Conservation (phyloP, 352 stramenopile species). For the Globisporangium rhizosaccharum region DNA sequence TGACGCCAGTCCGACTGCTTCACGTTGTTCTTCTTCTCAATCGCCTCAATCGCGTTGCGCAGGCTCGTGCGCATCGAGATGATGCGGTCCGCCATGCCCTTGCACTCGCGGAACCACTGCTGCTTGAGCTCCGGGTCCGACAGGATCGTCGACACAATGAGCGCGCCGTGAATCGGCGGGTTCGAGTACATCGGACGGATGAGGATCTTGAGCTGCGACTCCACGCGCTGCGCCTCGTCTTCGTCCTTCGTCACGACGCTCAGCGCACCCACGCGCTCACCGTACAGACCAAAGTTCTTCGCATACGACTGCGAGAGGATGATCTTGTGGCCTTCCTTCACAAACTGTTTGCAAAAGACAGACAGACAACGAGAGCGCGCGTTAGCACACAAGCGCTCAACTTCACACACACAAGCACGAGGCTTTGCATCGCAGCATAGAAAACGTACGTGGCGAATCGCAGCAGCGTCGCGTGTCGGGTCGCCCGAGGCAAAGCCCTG, state of each 20-base stretch:
- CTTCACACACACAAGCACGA: not conserved
- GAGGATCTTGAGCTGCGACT: constrained; percentile 98
- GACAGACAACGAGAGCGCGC: not conserved
- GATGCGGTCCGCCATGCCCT: constrained; percentile 95
- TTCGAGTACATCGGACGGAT: constrained; percentile 99
- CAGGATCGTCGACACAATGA: constrained; percentile 97
- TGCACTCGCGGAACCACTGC: constrained; percentile 95
- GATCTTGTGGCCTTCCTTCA: constrained; percentile 97
- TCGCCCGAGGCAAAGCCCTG: constrained; percentile 98
- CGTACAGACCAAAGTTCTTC: constrained; percentile 99
- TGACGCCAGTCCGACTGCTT: constrained; percentile 92
- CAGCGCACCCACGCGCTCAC: constrained; percentile 96
- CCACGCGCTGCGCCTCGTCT: constrained; percentile 94
- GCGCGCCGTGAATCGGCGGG: constrained; percentile 96
- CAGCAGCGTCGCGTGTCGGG: constrained; percentile 92
- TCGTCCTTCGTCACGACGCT: constrained; percentile 91
- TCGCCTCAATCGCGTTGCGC: constrained; percentile 69
- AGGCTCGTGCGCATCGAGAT: constrained; percentile 91
- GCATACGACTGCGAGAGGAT: constrained; percentile 97
- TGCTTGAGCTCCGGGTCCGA: constrained; percentile 88
- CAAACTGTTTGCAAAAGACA: constrained; percentile 69
- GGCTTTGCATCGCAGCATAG: not conserved
- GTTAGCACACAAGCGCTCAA: not conserved
- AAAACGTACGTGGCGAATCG: constrained; percentile 83
- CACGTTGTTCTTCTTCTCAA: constrained; percentile 73